Base-by-base conservation (phyloP, 768 basidiomycete genomes). In the Lentinula boryana region DNA sequence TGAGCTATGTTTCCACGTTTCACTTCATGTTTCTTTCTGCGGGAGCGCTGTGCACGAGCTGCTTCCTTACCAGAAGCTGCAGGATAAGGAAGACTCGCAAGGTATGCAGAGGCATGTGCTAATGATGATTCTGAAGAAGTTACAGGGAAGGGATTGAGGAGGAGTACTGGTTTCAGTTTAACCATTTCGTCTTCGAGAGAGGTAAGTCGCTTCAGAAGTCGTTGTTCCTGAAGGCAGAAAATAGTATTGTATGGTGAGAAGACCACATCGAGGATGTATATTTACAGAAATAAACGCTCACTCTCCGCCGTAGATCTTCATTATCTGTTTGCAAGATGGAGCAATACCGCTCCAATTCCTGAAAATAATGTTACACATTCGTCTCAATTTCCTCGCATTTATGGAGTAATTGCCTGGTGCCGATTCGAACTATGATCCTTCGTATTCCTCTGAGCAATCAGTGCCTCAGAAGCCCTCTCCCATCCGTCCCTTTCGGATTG, bases 381-480 rank as follows among this genome's bases (percentile, higher is more conserved):
- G 61, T 56, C 60, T 51, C 33, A 10, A 32, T 10, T 27, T 64
- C 36, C 38, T 31, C 32, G 56, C 27, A 40, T 31, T 65, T 2
- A 60, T 27, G 31, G 62, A 56, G 59, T 62, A 67, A 76, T 63
- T 51, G 83, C 84, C 70, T 84, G 81, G 55, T 79, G 35, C 76
- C 60, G n/a, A 6, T 71, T 78, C 5, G 73, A 70, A 13, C 66
- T 63, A 15, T 65, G 68, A 5, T 68, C 67, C n/a, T 74, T 70
- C 46, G 71, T 80, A 60, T 75, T 77, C 49, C 79, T 74, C 49
- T 81, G 82, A 2, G 75, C 68, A 59, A 88, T 75, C 38, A 91
- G 75, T 7, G 86, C 87, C 63, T 91, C 88, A 1, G 87, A 82
- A 64, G 80, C 83, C 59, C 89, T 75, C 4, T 78, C 80, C 86